Percentiles rank a stretch among this genome's conserved stretches.
Conservation (phyloP, 2,329 filamentous ascomycete species). For the Cercospora zeae-maydis region DNA sequence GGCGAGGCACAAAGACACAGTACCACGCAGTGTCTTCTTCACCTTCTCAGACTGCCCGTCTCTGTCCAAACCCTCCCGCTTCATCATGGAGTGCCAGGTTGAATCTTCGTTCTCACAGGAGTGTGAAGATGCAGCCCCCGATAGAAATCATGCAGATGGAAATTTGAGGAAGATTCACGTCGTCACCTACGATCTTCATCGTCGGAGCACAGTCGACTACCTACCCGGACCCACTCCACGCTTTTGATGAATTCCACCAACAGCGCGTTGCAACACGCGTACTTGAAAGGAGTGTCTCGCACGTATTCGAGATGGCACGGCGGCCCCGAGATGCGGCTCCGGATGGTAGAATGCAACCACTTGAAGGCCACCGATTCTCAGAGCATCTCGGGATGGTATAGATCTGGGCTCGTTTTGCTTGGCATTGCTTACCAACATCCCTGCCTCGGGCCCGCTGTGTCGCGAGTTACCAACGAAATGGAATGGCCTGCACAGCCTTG, state of each 20-base stretch:
- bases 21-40: slow-evolving; percentile 20
- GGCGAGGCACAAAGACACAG: neutral
- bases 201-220: neutral
- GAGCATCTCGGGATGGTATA: slow-evolving; percentile 11
- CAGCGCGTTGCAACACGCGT: slow-evolving; percentile 7
- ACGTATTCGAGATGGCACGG: slow-evolving; percentile 9
- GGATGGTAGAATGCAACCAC: slow-evolving; percentile 3
- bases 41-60: slow-evolving; percentile 22
- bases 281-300: slow-evolving; percentile 9
- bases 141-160: neutral
- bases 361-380: slow-evolving; percentile 14
- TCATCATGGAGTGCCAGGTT: slow-evolving; percentile 11
- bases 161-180: neutral
- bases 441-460: slow-evolving; percentile 10
- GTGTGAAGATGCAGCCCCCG: neutral
- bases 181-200: slow-evolving; percentile 3
- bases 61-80: slow-evolving; percentile 16
- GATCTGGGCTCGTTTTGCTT: slow-evolving; percentile 13
- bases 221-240: slow-evolving; percentile 5
- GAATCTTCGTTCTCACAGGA: neutral
- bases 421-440: slow-evolving; percentile 8
- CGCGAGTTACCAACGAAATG: neutral
- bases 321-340: slow-evolving; percentile 18
- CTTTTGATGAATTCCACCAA: slow-evolving; percentile 9
- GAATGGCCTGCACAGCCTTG: neutral